Percentiles rank a stretch among this genome's conserved stretches.
phyloP scores from a whole-genome alignment of 345 rosid species.

The Acer campestre region DNA sequence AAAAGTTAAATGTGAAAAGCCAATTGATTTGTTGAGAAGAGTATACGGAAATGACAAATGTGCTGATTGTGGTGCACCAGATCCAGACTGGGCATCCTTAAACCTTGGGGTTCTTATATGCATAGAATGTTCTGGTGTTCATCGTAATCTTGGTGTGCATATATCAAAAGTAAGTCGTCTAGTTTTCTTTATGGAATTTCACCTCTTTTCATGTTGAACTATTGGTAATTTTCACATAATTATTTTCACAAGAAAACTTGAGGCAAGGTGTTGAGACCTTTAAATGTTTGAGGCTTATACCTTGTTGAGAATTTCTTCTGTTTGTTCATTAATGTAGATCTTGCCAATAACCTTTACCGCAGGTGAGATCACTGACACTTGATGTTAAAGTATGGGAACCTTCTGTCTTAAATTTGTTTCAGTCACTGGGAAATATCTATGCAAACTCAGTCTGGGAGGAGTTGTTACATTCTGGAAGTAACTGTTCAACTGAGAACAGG shows the following conservation, averaged over 20 bases:
- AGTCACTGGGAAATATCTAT: conserved; percentile 65
- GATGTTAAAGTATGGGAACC: conserved; percentile 89
- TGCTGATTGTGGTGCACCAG: conserved; percentile 80
- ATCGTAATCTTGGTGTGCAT: conserved; percentile 86
- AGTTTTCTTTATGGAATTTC: conserved; percentile 1
- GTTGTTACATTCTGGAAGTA: conserved; percentile 44
- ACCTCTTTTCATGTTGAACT: not conserved
- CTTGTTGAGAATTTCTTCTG: not conserved
- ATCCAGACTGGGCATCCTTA: conserved; percentile 88
- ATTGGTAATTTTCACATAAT: not conserved
- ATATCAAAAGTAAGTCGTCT: conserved; percentile 62
- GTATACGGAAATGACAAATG: conserved; percentile 72
- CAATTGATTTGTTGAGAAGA: conserved; percentile 59
- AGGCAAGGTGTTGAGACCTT: not conserved
- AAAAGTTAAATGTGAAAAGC: conserved; percentile 48
- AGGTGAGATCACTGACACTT: conserved; percentile 81
- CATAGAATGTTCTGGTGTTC: conserved; percentile 80
- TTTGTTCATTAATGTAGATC: conserved; percentile 14
- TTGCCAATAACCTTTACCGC: conserved; percentile 25
- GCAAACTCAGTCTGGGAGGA: conserved; percentile 89
- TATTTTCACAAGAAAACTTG: conserved; percentile 7
- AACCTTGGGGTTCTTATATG: conserved; percentile 79
- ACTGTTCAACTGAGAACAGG: conserved; percentile 36
- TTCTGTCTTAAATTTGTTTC: conserved; percentile 71
- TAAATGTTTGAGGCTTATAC: not conserved